These are phyloP conservation scores for Mrakia gelida DNA, from an alignment of 768 basidiomycete genomes.

Conservation along the genomic window DNA sequence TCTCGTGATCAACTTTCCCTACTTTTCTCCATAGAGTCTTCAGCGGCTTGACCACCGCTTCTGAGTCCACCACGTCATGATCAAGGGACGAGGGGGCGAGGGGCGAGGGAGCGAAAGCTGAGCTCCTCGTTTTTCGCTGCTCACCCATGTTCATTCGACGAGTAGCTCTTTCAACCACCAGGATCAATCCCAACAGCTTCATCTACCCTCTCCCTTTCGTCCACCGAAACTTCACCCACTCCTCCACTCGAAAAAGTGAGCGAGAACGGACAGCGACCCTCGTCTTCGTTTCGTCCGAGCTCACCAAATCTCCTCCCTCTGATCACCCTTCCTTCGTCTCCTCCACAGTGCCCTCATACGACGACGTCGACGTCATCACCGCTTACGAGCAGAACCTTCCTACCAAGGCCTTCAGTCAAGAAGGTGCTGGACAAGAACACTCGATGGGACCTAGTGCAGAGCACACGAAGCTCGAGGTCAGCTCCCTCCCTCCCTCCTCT, in stretches of 20 bases:
- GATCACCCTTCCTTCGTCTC: not conserved
- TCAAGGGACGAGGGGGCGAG: too few relatives aligned
- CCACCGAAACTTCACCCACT: not conserved
- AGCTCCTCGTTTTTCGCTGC: too few relatives aligned
- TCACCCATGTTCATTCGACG: too few relatives aligned
- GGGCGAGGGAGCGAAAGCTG: too few relatives aligned
- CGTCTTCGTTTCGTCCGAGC: not conserved
- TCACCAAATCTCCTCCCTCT: not conserved
- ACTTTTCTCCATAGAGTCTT: too few relatives aligned
- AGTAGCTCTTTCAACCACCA: too few relatives aligned
- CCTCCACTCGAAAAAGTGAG: not conserved
- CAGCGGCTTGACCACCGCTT: too few relatives aligned
- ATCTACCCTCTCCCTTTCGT: not conserved
- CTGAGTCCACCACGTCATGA: too few relatives aligned
- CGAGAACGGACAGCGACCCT: not conserved
- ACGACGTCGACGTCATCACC: slow-evolving; percentile 28
- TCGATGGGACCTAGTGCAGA: slow-evolving; percentile 9
- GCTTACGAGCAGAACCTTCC: slow-evolving; percentile 29
- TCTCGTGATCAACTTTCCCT: too few relatives aligned
- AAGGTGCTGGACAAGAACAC: slow-evolving; percentile 19
- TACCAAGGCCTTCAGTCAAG: slow-evolving; percentile 19
- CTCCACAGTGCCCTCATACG: slow-evolving; percentile 27
- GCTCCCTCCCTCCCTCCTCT: not conserved
- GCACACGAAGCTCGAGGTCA: slow-evolving; percentile 26
- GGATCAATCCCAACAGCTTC: not conserved